Base-by-base conservation (phyloP, 148 eudicot species). In the Vaccinium myrtillus region DNA sequence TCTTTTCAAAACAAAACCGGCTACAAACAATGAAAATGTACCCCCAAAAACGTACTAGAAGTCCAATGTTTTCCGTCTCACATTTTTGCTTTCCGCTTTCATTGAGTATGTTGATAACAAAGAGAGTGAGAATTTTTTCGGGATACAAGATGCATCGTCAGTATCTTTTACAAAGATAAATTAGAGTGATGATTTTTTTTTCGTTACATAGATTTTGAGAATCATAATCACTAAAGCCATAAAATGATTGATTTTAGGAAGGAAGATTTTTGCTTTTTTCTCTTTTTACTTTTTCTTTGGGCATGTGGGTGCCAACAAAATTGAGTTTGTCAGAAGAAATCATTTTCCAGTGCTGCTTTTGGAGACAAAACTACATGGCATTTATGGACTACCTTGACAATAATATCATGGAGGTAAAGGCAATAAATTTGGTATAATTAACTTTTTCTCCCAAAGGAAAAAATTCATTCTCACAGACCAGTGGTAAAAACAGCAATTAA, bases 281-380 rank as follows among this genome's bases (percentile, higher is more conserved):
- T 69, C 16, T 23, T 69, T 69, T 27, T 69, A 69, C 36, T 30
- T 69, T 69, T 69, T 69, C 39, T 1, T 19, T 19, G 14, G 78
- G 51, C 51, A 75, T 75, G 78, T 75, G 78, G 78, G 78, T 75
- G 78, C 49, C 78, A 75, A 46, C 78, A 43, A 21, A 36, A 75
- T 43, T 16, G 78, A 75, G 51, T 46, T 75, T 75, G 49, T 21
- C 51, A 43, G 12, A 6, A 25, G 12, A 39, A 75, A 75, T 75
- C 51, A 36, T 16, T 75, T 18, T 75, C 77, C 51, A 43, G 27
- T 25, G 23, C 39, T 69, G 74, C 78, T 36, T 36, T 75, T 36
- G 78, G n/a, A 7, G 25, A 75, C 48, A 75, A 75, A 46, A 36
- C 50, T 19, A 74, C 77, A 74, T 43, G 48, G 50, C 50, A 74